Conservation (phyloP, 495 filamentous ascomycete genomes). For the Corynascus novoguineensis region DNA sequence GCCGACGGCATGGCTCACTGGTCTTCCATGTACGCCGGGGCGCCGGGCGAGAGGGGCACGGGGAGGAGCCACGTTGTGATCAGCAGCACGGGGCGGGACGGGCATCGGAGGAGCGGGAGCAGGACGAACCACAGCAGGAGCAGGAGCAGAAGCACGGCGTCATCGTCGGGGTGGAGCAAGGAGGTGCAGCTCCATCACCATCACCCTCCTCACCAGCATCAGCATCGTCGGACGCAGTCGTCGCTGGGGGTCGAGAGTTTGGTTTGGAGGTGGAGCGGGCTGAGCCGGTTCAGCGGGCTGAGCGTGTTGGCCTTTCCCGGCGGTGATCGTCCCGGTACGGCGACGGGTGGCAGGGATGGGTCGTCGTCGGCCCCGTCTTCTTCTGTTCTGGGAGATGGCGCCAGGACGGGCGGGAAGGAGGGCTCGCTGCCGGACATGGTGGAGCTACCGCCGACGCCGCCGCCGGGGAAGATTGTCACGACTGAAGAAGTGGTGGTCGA, state of each 20-base stretch:
- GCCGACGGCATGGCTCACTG: too few species aligned
- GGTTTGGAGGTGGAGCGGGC: background rate
- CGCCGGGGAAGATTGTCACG: background rate
- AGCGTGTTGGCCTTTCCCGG: background rate
- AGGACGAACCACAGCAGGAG: background rate
- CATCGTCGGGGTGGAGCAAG: background rate
- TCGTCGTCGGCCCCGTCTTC: background rate
- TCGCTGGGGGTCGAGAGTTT: background rate
- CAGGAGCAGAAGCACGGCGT: background rate
- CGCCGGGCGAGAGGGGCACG: background rate
- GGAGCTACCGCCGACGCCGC: background rate
- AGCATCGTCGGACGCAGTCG: background rate
- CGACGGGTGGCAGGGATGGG: background rate
- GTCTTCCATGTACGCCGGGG: background rate
- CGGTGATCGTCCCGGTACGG: background rate
- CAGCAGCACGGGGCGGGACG: background rate
- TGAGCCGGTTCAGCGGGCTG: background rate
- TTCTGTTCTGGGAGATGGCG: too few species aligned
- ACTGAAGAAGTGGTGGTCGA: background rate
- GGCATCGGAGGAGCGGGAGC: background rate
- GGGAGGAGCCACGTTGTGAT: background rate
- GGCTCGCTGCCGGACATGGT: background rate
- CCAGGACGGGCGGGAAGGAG: too few species aligned
- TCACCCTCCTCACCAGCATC: background rate
- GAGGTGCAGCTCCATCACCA: background rate